A percentile compares a stretch with the other conserved stretches of the same genome.
Evolutionary conservation across 1,139 yeast species (phyloP).

Genomic region (Blastobotrys aristatus): DNA sequence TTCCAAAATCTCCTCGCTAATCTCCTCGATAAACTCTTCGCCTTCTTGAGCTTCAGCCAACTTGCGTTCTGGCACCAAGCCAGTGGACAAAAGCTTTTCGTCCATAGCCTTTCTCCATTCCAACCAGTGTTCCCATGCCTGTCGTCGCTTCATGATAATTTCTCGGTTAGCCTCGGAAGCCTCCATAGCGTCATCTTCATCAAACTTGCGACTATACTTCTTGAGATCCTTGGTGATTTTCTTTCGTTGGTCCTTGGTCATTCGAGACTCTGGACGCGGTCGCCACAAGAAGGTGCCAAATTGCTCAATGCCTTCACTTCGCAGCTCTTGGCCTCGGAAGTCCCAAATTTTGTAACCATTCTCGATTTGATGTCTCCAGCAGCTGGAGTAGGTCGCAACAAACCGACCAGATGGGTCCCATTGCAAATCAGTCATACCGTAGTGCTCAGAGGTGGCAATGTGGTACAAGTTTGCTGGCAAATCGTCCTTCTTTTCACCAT

Average conservation of each 20-base stretch:
- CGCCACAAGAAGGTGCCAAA: conserved; percentile 95
- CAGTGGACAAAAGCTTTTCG: conserved; percentile 44
- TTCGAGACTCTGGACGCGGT: conserved; percentile 84
- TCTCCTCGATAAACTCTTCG: conserved; percentile 65
- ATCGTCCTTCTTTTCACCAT: conserved; percentile 51
- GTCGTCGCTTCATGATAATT: conserved; percentile 78
- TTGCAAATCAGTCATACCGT: conserved; percentile 75
- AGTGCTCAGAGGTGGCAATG: conserved; percentile 58
- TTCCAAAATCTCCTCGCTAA: conserved; percentile 73
- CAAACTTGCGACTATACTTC: conserved; percentile 89
- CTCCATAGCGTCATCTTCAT: conserved; percentile 94
- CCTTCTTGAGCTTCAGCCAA: conserved; percentile 34
- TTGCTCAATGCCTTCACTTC: conserved; percentile 73
- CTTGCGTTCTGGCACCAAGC: conserved; percentile 34
- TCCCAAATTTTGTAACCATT: conserved; percentile 89
- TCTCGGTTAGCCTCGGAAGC: conserved; percentile 91
- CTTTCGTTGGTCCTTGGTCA: conserved; percentile 76
- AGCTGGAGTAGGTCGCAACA: conserved; percentile 81
- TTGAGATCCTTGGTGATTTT: conserved; percentile 85
- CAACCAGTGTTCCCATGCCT: conserved; percentile 80
- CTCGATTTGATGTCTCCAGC: conserved; percentile 79
- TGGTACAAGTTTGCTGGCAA: conserved; percentile 48
- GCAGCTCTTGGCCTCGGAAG: conserved; percentile 69
- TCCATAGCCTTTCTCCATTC: conserved; percentile 63
- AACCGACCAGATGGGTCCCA: conserved; percentile 98